These are phyloP conservation scores for Ciborinia camelliae DNA, from an alignment of 2,329 filamentous ascomycete genomes.

Conservation along the genomic window DNA sequence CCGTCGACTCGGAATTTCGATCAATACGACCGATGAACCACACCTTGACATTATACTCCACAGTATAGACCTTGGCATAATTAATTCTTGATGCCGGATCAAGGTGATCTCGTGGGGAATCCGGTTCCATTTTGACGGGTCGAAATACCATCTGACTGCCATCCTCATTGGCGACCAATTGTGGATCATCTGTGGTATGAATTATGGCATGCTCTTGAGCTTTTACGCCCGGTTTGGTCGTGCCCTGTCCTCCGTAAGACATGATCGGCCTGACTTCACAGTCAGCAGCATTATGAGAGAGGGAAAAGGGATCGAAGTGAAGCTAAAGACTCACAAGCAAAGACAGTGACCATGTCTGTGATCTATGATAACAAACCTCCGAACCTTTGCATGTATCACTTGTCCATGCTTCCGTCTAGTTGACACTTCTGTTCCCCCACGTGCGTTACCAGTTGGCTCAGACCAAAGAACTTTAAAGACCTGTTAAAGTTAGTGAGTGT, in stretches of 20 bases:
- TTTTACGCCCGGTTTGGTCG: slow-evolving; percentile 22
- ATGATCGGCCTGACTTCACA: slow-evolving; percentile 14
- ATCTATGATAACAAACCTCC: neutral
- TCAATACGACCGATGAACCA: slow-evolving; percentile 28
- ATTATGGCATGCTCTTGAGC: slow-evolving; percentile 17
- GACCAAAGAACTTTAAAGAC: slow-evolving; percentile 13
- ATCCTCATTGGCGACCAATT: slow-evolving; percentile 1
- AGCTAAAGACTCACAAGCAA: neutral
- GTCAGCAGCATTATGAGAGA: neutral
- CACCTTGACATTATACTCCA: slow-evolving; percentile 33
- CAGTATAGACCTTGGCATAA: slow-evolving; percentile 34
- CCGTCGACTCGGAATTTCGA: neutral
- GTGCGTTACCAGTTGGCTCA: neutral
- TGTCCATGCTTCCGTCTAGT: neutral
- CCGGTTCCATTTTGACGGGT: slow-evolving; percentile 19
- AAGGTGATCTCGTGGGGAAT: slow-evolving; percentile 16
- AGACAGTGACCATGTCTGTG: neutral
- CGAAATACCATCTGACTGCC: slow-evolving; percentile 4
- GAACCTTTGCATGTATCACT: neutral
- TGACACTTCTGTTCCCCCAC: neutral
- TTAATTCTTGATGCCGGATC: slow-evolving; percentile 28
- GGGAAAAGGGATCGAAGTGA: no score
- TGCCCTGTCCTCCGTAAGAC: slow-evolving; percentile 18
- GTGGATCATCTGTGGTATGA: neutral
- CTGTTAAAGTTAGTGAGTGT: neutral